Evolutionary conservation across 2,329 filamentous ascomycete species (phyloP), one percentile per base, ranked within the genome.

Genomic region (Colletotrichum ledebouriae): DNA sequence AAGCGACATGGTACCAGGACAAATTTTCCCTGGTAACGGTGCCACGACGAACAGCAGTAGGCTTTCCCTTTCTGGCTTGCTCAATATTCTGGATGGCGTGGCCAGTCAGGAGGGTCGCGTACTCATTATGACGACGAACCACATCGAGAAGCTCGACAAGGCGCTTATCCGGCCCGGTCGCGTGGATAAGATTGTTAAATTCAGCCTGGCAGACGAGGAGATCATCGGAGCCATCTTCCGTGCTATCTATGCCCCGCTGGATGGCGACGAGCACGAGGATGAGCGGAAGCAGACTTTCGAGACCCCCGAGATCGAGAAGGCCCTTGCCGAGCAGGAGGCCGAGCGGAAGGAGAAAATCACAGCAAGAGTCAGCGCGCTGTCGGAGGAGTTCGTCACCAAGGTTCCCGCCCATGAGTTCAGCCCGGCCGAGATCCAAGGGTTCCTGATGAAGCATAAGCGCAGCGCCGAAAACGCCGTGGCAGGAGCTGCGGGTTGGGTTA

Each of bases 1-100:
- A 20, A 71, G 72, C 37, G 75, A 77, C 6, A 76, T 76, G 73
- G 77, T 76, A 39, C 76, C 78, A 4, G 75, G 76, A 11, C 75
- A 80, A 65, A n/a, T 74, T 33, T 78, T 77, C 1, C 71, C 69
- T 15, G 79, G 78, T 12, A 75, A 74, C 42, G 73, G 71, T 15
- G 69, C 70, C 34, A 76, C 67, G 22, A 33, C 56, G 22, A 59
- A 58, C 37, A 34, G 76, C 77, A 63, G 67, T 46, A 60, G 84
- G 4, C 78, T 96, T 50, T 93, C 91, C 0, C 84, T 96, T 2
- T 94, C 92, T 0, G 92, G 92, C 0, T 83, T 96, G 2, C 87
- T 96, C 55, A 96, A 96, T 78, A 91, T 92, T 53, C 89, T 96
- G 46, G 92, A 97, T 72, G 92, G 93, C 44, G 87, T 90, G 6